phyloP scores from a whole-genome alignment of 2,329 filamentous ascomycete genomes.

The Phialemonium atrogriseum region DNA sequence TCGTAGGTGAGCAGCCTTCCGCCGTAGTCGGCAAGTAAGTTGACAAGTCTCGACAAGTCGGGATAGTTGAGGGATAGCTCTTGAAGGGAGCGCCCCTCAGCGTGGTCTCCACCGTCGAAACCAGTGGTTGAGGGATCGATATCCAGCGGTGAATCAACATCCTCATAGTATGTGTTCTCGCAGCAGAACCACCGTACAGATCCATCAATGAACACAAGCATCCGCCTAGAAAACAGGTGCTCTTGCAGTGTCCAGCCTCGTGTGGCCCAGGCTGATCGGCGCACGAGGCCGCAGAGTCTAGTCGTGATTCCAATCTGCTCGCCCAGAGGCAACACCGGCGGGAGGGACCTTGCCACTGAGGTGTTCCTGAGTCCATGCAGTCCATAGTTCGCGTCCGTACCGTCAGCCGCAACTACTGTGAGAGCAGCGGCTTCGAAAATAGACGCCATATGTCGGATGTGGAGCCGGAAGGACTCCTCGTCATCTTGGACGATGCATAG shows the following conservation, averaged over 20 bases:
- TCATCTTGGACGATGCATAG: constrained; percentile 14
- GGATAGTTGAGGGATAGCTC: too few relatives aligned
- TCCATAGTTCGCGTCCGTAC: not conserved
- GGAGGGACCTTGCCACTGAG: too few relatives aligned
- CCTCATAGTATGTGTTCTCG: too few relatives aligned
- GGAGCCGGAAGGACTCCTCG: constrained; percentile 1
- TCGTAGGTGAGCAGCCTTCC: too few relatives aligned
- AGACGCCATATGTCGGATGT: not conserved
- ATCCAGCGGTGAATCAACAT: too few relatives aligned
- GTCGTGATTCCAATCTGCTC: not conserved
- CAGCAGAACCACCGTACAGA: too few relatives aligned
- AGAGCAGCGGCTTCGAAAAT: not conserved
- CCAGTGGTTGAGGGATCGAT: too few relatives aligned
- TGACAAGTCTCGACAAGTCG: too few relatives aligned
- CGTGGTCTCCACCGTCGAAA: too few relatives aligned
- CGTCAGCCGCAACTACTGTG: not conserved
- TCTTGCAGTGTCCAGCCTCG: constrained; percentile 6
- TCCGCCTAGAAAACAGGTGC: constrained; percentile 2
- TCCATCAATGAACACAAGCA: constrained; percentile 3
- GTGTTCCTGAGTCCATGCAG: not conserved
- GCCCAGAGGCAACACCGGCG: not conserved
- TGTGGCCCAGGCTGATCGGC: not conserved
- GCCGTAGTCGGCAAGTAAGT: too few relatives aligned
- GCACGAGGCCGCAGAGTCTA: not conserved
- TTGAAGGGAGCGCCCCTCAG: too few relatives aligned